Percentiles rank a stretch among this genome's conserved stretches.
phyloP scores from a whole-genome alignment of 306 rosid genomes.

The Pterocarpus macrocarpus region DNA sequence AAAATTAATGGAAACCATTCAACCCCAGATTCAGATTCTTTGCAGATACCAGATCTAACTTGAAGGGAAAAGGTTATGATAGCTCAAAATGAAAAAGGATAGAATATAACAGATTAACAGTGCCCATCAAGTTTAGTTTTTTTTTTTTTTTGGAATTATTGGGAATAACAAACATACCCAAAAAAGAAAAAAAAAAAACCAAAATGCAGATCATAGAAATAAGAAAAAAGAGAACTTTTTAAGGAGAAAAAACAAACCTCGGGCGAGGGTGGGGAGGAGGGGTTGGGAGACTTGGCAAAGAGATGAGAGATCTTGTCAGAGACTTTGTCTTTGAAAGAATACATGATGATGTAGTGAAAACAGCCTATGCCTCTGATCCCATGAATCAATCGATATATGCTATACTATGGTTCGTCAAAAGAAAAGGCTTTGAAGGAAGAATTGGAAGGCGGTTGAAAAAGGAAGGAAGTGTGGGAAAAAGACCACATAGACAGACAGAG shows the following conservation, averaged over 20 bases:
- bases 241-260: slow-evolving; percentile 50
- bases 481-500: background rate
- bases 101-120: slow-evolving; percentile 19
- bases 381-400: background rate
- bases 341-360: slow-evolving; percentile 55
- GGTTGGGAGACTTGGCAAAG: slow-evolving; percentile 62
- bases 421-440: no score
- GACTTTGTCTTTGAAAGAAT: slow-evolving; percentile 74
- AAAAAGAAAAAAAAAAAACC: background rate
- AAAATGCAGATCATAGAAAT: slow-evolving; percentile 15
- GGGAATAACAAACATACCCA: background rate
- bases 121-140: slow-evolving; percentile 40
- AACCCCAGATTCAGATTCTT: slow-evolving; percentile 39
- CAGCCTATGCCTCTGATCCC: slow-evolving; percentile 22
- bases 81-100: background rate
- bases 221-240: background rate
- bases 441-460: no score
- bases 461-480: background rate
- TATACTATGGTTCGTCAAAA: no score
- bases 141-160: background rate
- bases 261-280: slow-evolving; percentile 7
- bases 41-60: slow-evolving; percentile 61
- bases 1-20: slow-evolving; percentile 14
- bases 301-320: slow-evolving; percentile 69
- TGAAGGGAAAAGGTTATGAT: background rate